A percentile compares a stretch with the other conserved stretches of the same genome.
These are phyloP conservation scores for Globisporangium radiosum DNA, from an alignment of 352 stramenopile species.

Conservation along the genomic window DNA sequence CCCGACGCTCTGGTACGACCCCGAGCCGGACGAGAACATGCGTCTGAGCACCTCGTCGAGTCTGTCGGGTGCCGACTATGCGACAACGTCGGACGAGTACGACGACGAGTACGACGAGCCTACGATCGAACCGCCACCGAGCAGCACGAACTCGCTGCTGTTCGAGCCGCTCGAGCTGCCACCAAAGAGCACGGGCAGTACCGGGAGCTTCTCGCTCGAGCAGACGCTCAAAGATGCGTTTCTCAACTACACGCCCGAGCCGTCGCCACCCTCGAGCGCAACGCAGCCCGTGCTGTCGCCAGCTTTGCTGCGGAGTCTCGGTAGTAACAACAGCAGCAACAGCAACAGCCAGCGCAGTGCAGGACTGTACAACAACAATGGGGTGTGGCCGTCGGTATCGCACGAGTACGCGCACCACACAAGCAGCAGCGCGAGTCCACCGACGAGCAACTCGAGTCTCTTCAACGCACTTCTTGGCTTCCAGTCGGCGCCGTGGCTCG, in stretches of 20 bases:
- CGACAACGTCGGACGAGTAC: not conserved
- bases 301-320: not conserved
- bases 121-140: slow-evolving; percentile 8
- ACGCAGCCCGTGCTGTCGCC: not conserved
- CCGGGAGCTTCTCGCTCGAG: slow-evolving; percentile 11
- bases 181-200: slow-evolving; percentile 9
- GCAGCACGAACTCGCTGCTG: slow-evolving; percentile 16
- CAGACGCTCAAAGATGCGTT: slow-evolving; percentile 24
- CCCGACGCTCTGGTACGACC: slow-evolving; percentile 9
- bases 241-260: slow-evolving; percentile 15
- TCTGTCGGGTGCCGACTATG: not conserved
- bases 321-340: not conserved
- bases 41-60: slow-evolving; percentile 4
- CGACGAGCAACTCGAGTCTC: slow-evolving; percentile 3
- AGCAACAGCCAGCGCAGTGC: not conserved
- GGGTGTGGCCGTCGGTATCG: no score
- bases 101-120: slow-evolving; percentile 3
- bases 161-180: slow-evolving; percentile 13
- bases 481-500: slow-evolving; percentile 4
- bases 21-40: slow-evolving; percentile 8
- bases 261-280: slow-evolving; percentile 5
- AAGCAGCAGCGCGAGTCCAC: not conserved
- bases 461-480: slow-evolving; percentile 11
- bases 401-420: slow-evolving; percentile 4
- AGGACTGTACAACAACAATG: no score